Evolutionary conservation across 305 asterid species (phyloP), one percentile per base, ranked within the genome.

Genomic region (Fraxinus sp.): DNA sequence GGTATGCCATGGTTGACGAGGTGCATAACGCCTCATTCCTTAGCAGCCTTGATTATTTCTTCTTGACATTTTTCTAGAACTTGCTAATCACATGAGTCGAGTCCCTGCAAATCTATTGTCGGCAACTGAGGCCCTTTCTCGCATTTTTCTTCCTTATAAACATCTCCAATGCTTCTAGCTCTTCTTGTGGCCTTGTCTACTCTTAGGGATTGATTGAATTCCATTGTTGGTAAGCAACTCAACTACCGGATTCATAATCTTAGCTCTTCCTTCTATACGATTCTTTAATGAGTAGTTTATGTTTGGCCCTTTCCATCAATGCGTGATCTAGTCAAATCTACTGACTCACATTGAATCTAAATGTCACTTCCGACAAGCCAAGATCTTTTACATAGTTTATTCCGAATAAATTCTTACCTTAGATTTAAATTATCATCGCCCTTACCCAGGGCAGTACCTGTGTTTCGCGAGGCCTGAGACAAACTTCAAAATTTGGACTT

Each of bases 11-110:
- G 98, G 89, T 92, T 93, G 79, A 92, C 77, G 10, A 95, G 85
- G 85, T 95, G 95, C 97, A 95, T 94, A n/a, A 95, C 98, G 4
- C 98, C 97, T 97, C 98, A 95, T 10, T 95, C 94, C 84, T 64
- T 82, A 0, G 97, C 97, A 55, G 95, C 96, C 79, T 77, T 87
- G 85, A 81, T 89, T 88, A 95, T 59, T 89, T 89, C 94, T 43
- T 86, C 80, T 37, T 78, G 93, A 80, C 98, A 90, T 74, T 78
- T 86, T 59, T 52, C 83, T 0, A 88, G 84, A 22, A 82, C 83
- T 13, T 80, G 89, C 30, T 83, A 84, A 68, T 93, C 92, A 3
- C 66, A 88, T n/a, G n/a, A n/a, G n/a, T n/a, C n/a, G n/a, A n/a
- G n/a, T n/a, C n/a, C 88, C 7, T 57, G 84, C 28, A 93, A 64